phyloP scores from a whole-genome alignment of 352 stramenopile genomes.

The Pythium phragmitis region DNA sequence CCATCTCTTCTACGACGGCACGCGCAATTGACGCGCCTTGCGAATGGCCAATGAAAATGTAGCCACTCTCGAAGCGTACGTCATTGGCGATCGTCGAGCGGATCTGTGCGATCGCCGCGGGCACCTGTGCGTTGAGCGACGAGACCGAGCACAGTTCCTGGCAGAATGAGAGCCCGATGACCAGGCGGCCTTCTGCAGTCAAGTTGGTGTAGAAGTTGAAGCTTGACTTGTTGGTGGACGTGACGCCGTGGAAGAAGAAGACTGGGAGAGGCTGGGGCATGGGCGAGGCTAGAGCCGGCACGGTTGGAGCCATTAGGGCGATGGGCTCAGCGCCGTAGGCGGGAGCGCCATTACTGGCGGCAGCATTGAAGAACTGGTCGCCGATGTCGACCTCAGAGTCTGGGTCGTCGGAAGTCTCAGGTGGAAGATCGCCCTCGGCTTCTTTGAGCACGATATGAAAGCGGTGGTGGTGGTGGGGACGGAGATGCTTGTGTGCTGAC shows the following conservation, averaged over 20 bases:
- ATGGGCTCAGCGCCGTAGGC: no score
- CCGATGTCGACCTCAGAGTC: background rate
- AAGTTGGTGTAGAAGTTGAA: conserved; percentile 38
- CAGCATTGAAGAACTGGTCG: background rate
- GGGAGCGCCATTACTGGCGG: no score
- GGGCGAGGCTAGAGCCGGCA: background rate
- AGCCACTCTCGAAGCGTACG: conserved; percentile 39
- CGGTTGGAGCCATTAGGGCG: background rate
- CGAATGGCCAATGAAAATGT: conserved; percentile 51
- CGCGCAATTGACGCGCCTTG: conserved; percentile 41
- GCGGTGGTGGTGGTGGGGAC: background rate
- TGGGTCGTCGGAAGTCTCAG: background rate
- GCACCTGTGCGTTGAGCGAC: conserved; percentile 36
- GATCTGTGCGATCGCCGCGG: conserved; percentile 47
- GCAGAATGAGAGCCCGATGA: conserved; percentile 43
- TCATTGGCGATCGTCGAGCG: conserved; percentile 28
- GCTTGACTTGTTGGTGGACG: conserved; percentile 30
- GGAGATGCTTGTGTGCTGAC: background rate
- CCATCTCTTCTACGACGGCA: conserved; percentile 54
- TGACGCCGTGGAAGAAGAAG: conserved; percentile 58
- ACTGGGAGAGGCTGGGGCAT: conserved; percentile 28
- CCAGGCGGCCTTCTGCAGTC: conserved; percentile 28
- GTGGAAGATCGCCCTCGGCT: background rate
- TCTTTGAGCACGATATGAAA: background rate
- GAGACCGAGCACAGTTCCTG: conserved; percentile 34